Conservation (phyloP, 257 asterid species). For the Penstemon eatonii region DNA sequence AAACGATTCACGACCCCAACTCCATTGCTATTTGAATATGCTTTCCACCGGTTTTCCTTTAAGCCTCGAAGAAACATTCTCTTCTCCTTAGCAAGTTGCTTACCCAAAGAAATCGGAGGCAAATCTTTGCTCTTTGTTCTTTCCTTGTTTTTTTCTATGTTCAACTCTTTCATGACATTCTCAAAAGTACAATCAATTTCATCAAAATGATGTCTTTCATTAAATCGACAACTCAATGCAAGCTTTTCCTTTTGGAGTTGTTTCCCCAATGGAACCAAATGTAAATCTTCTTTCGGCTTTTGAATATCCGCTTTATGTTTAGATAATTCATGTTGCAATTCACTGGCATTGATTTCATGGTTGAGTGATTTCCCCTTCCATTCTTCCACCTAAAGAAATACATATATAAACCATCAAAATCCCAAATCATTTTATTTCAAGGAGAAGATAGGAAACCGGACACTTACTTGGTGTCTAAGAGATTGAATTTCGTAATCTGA, state of each 20-base stretch:
- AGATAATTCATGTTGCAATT: constrained; percentile 41
- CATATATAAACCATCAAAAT: background rate
- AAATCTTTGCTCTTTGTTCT: constrained; percentile 20
- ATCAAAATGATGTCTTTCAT: constrained; percentile 22
- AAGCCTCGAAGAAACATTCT: constrained; percentile 7
- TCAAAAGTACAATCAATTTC: constrained; percentile 12
- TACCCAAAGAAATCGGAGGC: constrained; percentile 58
- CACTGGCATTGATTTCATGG: constrained; percentile 50
- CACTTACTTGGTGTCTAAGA: constrained; percentile 56
- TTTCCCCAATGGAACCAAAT: constrained; percentile 35
- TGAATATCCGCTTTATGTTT: constrained; percentile 39
- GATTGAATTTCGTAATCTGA: constrained; percentile 49
- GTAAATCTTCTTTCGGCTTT: constrained; percentile 28
- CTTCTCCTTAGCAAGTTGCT: constrained; percentile 68
- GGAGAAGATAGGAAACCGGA: background rate
- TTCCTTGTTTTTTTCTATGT: constrained; percentile 20
- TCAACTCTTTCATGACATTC: constrained; percentile 12
- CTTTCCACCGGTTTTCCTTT: constrained; percentile 26
- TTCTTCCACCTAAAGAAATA: constrained; percentile 56
- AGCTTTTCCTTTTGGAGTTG: constrained; percentile 45
- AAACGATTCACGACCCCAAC: constrained; percentile 28
- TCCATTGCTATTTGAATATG: constrained; percentile 21
- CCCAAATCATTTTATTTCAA: background rate
- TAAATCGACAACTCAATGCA: constrained; percentile 18
- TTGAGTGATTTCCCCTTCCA: constrained; percentile 63